A percentile compares a stretch with the other conserved stretches of the same genome.
Conservation (phyloP, 768 basidiomycete genomes). For the Mycena crocata region DNA sequence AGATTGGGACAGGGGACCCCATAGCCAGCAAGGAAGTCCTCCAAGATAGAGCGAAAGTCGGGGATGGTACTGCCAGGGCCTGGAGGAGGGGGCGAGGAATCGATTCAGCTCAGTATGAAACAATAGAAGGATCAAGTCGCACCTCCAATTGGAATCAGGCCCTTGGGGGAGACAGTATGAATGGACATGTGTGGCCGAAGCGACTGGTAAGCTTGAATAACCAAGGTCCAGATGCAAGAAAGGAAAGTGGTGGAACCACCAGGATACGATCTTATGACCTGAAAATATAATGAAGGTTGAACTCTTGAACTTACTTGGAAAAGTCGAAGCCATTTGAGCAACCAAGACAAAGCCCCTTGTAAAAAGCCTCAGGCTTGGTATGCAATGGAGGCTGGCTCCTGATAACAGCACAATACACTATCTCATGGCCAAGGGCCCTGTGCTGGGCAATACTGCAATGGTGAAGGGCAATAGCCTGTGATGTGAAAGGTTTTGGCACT, state of each 20-base stretch:
- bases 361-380: not conserved
- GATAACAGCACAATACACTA: not conserved
- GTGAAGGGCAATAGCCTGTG: no score
- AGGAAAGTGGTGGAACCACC: constrained; percentile 6
- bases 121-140: no score
- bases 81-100: no score
- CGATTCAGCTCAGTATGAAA: no score
- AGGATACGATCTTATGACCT: constrained; percentile 2
- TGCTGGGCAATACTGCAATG: no score
- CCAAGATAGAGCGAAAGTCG: no score
- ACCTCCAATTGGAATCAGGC: not conserved
- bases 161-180: not conserved
- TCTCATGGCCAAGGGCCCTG: no score
- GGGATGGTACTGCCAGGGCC: no score
- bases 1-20: no score
- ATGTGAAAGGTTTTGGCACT: no score
- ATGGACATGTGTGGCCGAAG: not conserved
- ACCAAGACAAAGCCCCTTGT: not conserved
- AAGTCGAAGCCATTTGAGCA: not conserved
- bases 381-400: not conserved
- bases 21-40: no score
- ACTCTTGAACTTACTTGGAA: not conserved
- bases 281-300: not conserved
- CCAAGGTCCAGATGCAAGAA: not conserved
- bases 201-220: constrained; percentile 2